These are phyloP conservation scores for Aureobasidium pullulans DNA, from an alignment of 2,329 filamentous ascomycete genomes.

Conservation along the genomic window DNA sequence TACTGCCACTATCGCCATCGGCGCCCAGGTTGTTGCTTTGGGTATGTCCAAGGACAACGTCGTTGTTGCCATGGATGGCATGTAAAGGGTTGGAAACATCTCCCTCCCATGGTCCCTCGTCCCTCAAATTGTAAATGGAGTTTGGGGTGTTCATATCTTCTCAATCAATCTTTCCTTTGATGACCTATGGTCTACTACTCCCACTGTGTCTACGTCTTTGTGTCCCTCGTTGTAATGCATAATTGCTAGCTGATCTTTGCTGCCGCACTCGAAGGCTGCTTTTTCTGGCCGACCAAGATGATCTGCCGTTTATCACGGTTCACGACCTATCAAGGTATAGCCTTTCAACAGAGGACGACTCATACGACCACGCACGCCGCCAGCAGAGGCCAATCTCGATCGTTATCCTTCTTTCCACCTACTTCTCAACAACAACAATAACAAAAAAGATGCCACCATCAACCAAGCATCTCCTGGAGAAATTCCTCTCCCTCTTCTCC, in stretches of 20 bases:
- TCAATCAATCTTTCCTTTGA: not conserved
- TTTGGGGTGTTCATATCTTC: not conserved
- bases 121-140: slow-evolving; percentile 6
- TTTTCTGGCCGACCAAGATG: not conserved
- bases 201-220: too few species aligned
- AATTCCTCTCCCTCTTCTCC: not conserved
- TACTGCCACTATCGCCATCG: slow-evolving; percentile 16
- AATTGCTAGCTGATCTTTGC: not conserved
- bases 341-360: not conserved
- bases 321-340: not conserved
- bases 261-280: too few species aligned
- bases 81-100: not conserved
- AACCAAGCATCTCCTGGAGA: not conserved
- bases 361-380: not conserved
- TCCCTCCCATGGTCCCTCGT: not conserved
- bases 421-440: not conserved
- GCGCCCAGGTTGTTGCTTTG: slow-evolving; percentile 19
- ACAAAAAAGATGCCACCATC: not conserved
- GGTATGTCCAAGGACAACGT: not conserved
- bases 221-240: too few species aligned
- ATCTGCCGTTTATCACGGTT: not conserved
- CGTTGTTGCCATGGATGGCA: not conserved
- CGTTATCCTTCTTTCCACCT: not conserved
- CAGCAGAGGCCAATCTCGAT: not conserved
- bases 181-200: not conserved